These are phyloP conservation scores for Dendrothele bispora DNA, from an alignment of 768 basidiomycete genomes.

Conservation along the genomic window DNA sequence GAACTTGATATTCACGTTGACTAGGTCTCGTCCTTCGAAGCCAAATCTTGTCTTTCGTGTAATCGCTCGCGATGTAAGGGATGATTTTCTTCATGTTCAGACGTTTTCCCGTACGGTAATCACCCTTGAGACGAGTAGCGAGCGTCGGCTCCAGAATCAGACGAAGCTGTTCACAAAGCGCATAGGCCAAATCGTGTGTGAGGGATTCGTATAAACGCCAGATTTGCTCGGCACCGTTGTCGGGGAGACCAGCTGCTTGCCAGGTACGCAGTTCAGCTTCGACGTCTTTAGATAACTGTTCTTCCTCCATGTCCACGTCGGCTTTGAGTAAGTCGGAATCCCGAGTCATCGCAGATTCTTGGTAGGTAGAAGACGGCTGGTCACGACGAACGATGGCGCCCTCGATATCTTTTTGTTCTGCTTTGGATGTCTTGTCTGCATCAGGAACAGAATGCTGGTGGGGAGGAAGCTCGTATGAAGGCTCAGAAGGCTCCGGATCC, in stretches of 20 bases:
- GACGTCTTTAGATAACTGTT: conserved; percentile 28
- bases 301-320: conserved; percentile 34
- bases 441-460: conserved; percentile 21
- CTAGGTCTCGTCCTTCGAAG: conserved; percentile 91
- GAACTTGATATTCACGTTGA: conserved; percentile 92
- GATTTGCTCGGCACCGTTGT: conserved; percentile 62
- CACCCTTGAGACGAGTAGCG: conserved; percentile 91
- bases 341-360: conserved; percentile 6
- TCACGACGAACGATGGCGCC: conserved; percentile 45
- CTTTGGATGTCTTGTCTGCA: conserved; percentile 21
- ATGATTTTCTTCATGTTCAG: conserved; percentile 99
- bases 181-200: conserved; percentile 88
- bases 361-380: background rate
- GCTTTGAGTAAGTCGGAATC: conserved; percentile 18
- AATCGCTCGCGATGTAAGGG: conserved; percentile 96
- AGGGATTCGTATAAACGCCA: conserved; percentile 92
- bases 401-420: conserved; percentile 35
- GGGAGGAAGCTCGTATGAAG: conserved; percentile 17
- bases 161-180: conserved; percentile 93
- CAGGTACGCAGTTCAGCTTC: conserved; percentile 59
- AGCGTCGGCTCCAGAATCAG: conserved; percentile 94
- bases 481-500: conserved; percentile 24
- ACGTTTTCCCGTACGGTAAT: conserved; percentile 96
- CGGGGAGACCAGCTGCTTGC: conserved; percentile 59
- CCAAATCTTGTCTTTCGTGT: conserved; percentile 99